A percentile compares a stretch with the other conserved stretches of the same genome.
These are phyloP conservation scores for Saccharomycopsis sp. DNA, from an alignment of 805 yeast genomes.

Conservation along the genomic window DNA sequence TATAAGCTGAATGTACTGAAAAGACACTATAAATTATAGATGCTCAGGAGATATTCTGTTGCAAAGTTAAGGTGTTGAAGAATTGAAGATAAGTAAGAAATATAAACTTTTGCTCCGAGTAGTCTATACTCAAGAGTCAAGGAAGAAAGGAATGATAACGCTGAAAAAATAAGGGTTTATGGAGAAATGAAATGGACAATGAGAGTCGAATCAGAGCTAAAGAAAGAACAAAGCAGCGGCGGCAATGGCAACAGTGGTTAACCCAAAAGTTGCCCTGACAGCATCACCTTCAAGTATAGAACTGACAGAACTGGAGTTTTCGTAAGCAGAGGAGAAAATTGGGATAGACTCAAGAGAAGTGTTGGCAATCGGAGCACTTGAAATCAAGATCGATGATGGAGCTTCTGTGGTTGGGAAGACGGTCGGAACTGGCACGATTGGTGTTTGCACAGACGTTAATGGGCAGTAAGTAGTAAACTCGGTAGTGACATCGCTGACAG, in stretches of 20 bases:
- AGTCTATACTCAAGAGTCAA: neutral
- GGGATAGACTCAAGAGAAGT: slow-evolving; percentile 3
- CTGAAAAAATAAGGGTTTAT: neutral
- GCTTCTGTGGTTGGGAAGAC: slow-evolving; percentile 6
- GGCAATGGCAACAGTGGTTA: slow-evolving; percentile 12
- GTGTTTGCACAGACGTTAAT: slow-evolving; percentile 17
- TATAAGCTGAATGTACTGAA: no score
- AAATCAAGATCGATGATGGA: neutral
- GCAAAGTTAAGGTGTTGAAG: neutral
- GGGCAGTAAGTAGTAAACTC: slow-evolving; percentile 28
- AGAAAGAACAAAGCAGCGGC: slow-evolving; percentile 15
- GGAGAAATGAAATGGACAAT: neutral
- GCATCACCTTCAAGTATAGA: slow-evolving; percentile 17
- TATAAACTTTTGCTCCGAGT: neutral
- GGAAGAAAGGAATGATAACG: neutral
- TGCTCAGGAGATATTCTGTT: no score
- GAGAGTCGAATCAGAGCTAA: neutral
- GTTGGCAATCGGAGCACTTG: slow-evolving; percentile 6
- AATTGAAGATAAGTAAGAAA: neutral
- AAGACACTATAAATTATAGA: no score
- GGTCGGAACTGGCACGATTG: neutral
- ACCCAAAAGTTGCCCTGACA: slow-evolving; percentile 6
- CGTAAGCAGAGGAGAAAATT: neutral
- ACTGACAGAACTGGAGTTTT: slow-evolving; percentile 5
- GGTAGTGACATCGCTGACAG: slow-evolving; percentile 24